phyloP scores from a whole-genome alignment of 2,329 filamentous ascomycete species.

The Parascedosporium putredinis region DNA sequence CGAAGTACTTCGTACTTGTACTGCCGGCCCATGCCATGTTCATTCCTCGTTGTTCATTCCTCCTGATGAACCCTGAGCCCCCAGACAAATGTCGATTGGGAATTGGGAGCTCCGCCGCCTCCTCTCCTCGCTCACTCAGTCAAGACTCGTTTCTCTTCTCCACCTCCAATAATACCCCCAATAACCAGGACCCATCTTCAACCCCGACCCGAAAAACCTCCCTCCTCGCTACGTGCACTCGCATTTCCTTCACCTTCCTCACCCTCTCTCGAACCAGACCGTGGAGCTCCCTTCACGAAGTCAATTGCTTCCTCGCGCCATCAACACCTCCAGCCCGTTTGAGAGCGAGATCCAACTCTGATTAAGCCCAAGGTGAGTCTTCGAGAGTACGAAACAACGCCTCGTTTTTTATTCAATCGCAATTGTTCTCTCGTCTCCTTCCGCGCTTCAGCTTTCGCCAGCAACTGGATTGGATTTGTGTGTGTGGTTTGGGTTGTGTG shows the following conservation, averaged over 20 bases:
- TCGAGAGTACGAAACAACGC: not conserved
- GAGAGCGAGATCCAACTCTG: too few species aligned
- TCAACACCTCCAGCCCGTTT: too few species aligned
- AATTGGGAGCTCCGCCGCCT: not conserved
- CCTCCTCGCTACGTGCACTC: constrained; percentile 5
- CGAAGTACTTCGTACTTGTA: not conserved
- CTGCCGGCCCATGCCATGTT: too few species aligned
- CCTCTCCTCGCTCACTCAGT: not conserved
- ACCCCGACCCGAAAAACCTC: constrained; percentile 8
- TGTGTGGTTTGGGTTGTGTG: not conserved
- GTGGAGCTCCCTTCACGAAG: not conserved
- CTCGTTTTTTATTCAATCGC: not conserved
- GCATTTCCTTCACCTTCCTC: constrained; percentile 1
- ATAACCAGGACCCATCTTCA: not conserved
- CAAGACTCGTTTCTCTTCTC: constrained; percentile 2
- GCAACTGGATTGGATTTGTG: too few species aligned
- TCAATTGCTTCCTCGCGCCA: not conserved
- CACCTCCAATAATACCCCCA: constrained; percentile 2
- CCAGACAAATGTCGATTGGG: too few species aligned
- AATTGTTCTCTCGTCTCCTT: not conserved
- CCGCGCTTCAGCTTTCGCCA: too few species aligned
- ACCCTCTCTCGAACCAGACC: constrained; percentile 3
- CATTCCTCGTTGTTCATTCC: too few species aligned
- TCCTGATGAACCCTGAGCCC: not conserved
- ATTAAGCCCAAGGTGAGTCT: constrained; percentile 8